Base-by-base conservation (phyloP, 163 green algal species). In the Trebouxiophyceae sp. region DNA sequence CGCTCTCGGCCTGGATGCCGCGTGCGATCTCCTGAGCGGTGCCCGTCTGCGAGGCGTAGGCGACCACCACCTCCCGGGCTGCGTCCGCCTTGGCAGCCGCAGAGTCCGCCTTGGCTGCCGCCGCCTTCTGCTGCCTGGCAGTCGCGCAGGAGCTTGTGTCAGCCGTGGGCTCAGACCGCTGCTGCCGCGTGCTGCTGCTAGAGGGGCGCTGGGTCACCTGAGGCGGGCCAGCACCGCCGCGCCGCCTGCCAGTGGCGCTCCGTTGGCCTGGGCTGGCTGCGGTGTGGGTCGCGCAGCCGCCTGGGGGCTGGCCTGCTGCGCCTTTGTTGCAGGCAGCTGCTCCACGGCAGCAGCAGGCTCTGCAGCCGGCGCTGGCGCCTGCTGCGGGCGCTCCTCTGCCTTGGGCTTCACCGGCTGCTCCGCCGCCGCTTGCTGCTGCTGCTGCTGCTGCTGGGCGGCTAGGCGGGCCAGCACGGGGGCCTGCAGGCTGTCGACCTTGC, bases 11-110 rank as follows among this genome's bases (percentile, higher is more conserved):
- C 33, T 86, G 79, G 34, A 97, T 82, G 68, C 78, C 86, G 45
- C 86, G 82, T 4, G 92, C 92, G 68, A 99, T 96, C 79, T 97
- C 93, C 34, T 83, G 66, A 1, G 81, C 78, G 0, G 90, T 97
- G 57, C 93, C 93, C 0, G 90, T 96, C 77, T 98, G 93, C 26
- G 87, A 96, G 20, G 77, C 93, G 71, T 93, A 97, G 61, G 88
- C 66, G 5, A 96, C 78, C 2, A 80, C 34, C 0, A 89, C 63
- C 27, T 71, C 46, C 23, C 66, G 29, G n/a, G n/a, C n/a, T n/a
- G n/a, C 4, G 57, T 28, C 44, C 45, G 34, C 44, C 39, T 34
- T 20, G 50, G 29, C 5, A 33, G 1, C 56, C 7, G n/a, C 50
- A 47, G 27, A 20, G 1, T 45, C 4, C 39, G 27, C 57, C 65